Evolutionary conservation across 257 asterid species (phyloP).

Genomic region (Petunia axillaris): DNA sequence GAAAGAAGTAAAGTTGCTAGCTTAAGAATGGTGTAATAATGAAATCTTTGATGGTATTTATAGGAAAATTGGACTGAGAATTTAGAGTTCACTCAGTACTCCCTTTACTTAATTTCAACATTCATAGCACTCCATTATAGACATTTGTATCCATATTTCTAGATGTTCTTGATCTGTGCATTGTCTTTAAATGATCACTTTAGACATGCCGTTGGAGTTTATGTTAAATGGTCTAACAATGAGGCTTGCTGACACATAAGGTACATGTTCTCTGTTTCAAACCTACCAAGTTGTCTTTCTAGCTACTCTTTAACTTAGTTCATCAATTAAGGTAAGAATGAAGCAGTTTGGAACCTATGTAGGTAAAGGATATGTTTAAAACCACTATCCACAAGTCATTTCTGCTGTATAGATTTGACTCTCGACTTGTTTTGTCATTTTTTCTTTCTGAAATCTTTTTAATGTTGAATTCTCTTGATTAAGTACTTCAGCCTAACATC

Average conservation of each 20-base stretch:
- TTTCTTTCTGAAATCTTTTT: too few relatives aligned
- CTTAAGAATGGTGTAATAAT: background rate
- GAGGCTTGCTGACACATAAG: background rate
- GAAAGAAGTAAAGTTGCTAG: background rate
- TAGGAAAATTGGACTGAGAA: background rate
- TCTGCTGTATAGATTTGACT: too few relatives aligned
- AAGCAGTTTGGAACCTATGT: too few relatives aligned
- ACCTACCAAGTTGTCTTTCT: too few relatives aligned
- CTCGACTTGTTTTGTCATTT: too few relatives aligned
- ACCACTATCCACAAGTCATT: too few relatives aligned
- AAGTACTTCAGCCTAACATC: too few relatives aligned
- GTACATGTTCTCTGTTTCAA: too few relatives aligned
- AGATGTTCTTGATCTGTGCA: background rate
- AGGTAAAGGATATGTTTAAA: too few relatives aligned
- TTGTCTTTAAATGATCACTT: background rate
- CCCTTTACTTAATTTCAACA: background rate
- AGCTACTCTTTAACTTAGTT: too few relatives aligned
- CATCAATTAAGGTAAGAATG: too few relatives aligned
- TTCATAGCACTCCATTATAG: constrained; percentile 17
- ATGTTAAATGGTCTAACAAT: background rate
- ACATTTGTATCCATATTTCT: background rate
- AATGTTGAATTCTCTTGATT: too few relatives aligned
- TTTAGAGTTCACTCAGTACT: background rate
- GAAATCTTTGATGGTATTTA: constrained; percentile 15
- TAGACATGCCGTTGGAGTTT: background rate